Base-by-base conservation (phyloP, 441 rosid species). In the Croton laevigatus region DNA sequence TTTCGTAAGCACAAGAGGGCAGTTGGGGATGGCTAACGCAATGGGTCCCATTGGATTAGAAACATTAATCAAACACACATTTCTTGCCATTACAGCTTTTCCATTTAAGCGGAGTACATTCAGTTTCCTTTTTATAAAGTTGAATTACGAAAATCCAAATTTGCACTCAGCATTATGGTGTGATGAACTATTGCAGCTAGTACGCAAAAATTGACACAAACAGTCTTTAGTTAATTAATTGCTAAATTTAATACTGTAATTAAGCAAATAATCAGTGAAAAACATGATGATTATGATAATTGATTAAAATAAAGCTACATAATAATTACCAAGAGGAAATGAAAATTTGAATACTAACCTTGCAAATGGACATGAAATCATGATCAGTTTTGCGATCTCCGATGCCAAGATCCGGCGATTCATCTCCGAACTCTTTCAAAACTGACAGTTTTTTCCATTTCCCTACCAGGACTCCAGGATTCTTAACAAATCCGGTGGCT, bases 341-440 rank as follows among this genome's bases (percentile, higher is more conserved):
- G 4, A 42, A 8, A 67, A 10, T 40, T 12, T 58, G 62, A 59
- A 59, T 32, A 8, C 68, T 51, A 53, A 92, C 99, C 97, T 95
- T 89, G 95, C 98, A 95, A 71, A 92, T 78, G 54, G 93, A 80
- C 99, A 95, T 92, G 91, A 92, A 95, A 78, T 89, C 97, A 38
- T 91, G 94, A 78, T 95, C 99, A 1, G 98, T 84, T 40, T 83
- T 79, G 5, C 99, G 92, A 75, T 95, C 99, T 8, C 99, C 99
- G 46, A 95, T 78, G 17, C 98, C 98, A 44, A 95, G 78, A 79
- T 92, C 95, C 0, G 99, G 97, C 1, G 88, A 65, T 0, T 84
- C 88, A 0, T 87, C 88, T 0, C 90, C 90, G 11, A 95, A 95
- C 79, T 95, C 98, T 65, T 89, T 86, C 72, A 81, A 58, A 62